Base-by-base conservation (phyloP, 108 stramenopile genomes). In the Parmales sp. region DNA sequence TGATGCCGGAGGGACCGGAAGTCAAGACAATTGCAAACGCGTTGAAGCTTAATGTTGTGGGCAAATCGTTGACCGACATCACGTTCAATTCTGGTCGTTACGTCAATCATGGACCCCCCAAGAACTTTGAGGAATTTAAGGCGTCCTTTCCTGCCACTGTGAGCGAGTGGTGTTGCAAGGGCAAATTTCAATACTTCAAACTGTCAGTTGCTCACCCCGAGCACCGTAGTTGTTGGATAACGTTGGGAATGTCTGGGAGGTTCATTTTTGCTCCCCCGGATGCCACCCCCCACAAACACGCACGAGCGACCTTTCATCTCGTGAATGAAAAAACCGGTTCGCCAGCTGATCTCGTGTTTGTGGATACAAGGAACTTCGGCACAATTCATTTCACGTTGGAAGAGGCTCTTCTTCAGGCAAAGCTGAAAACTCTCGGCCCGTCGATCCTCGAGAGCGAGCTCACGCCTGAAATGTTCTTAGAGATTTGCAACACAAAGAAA, bases 1-100 rank as follows among this genome's bases (percentile, higher is more conserved):
- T 91, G 90, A 91, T 91, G 90, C 90, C 90, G 0, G 90, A 91
- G 68, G 90, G 90, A 8, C 90, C 90, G 38, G 90, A 91, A 64
- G 90, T 91, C 5, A 68, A 84, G 19, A 88, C 83, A 1, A 71
- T 88, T 2, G 87, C 85, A 3, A 6, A 28, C 26, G n/a, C 5
- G 86, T 69, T 88, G 1, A 83, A 84, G 74, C 75, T 76, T 20
- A 84, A 75, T 25, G 85, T 89, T 34, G 6, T 60, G 31, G 5
- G 86, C 85, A 7, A 81, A 68, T 68, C 77, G 84, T 8, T 91
- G 8, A 68, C 76, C 13, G 82, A 82, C 51, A 66, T 89, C 28
- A 71, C 70, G 48, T 85, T 91, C 64, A 67, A 88, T 25, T 89
- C 88, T 1, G 90, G 90, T 0, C 77, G 88, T 29, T 91, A 91